Evolutionary conservation across 768 basidiomycete species (phyloP), one percentile per base, ranked within the genome.

Genomic region (Russula earlei): DNA sequence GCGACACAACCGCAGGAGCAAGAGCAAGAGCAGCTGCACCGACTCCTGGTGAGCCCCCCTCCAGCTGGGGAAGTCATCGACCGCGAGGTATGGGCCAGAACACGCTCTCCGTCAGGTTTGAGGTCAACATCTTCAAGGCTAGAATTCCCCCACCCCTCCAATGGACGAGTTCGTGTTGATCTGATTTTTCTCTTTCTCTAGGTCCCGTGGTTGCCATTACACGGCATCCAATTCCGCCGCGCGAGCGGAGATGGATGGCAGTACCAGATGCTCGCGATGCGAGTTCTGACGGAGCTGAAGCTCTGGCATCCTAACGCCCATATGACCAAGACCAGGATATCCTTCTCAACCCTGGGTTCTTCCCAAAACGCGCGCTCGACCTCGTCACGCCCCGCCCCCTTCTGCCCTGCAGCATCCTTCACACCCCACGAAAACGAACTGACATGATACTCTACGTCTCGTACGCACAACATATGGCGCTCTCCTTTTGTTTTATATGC

Each of bases 71-170:
- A 82, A 63, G 80, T 84, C 8, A 80, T 84, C 8, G 81, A 83
- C 58, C 72, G 76, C 19, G 83, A 84, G 24, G 66, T 83, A 52
- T 87, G 67, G 83, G 83, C 25, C 81, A 82, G 55, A 90, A 83
- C 68, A 82, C 82, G 41, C 68, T 98, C 59, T 85, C 90, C 60
- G 95, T 99, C 11, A 80, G 91, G 59, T 99, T 98, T 69, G 95
- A 99, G 71, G 90, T 98, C 57, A 94, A 87, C 68, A 86, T 99
- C 62, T 90, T 99, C 68, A 97, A 97, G 81, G 93, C 94, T 31
- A 9, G 53, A 27, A 2, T 14, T 1, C 12, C 1, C 2, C 12
- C 3, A 2, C 20, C 11, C 8, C 14, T n/a, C n/a, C 17, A 31
- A 10, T 31, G 7, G 7, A 7, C 29, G 29, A 31, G n/a, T n/a